Evolutionary conservation across 2,329 filamentous ascomycete species (phyloP), one percentile per base, ranked within the genome.

Genomic region (Neopestalotiopsis clavispora): DNA sequence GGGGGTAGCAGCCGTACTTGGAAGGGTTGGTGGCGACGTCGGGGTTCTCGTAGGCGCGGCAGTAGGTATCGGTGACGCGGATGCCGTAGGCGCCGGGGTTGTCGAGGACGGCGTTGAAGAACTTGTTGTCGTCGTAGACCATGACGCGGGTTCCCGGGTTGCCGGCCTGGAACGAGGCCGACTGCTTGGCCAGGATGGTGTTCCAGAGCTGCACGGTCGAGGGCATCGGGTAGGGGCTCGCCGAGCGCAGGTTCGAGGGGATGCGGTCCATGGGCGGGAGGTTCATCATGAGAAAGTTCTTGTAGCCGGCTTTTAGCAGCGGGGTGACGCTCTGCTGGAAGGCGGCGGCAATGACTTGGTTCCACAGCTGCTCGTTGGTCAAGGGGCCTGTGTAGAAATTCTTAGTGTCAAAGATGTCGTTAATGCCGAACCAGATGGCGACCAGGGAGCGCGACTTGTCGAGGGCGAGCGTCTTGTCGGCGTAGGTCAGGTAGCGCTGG

Each of bases 351-450:
- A 84, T 80, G 4, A 87, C 74, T 12, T 76, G 73, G 4, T 80
- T 75, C 73, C 87, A 87, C 70, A 85, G 82, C 0, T 73, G 75
- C 2, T 79, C 77, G 70, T 87, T 87, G 10, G 80, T 77, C 13
- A 83, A 75, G 10, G 71, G 78, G 34, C 77, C 79, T 60, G 81
- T 82, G 49, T 82, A 80, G 14, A 77, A 61, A 4, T 28, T 63
- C 40, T 63, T 79, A 5, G 82, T 82, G 73, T 89, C 86, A 70
- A 80, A 81, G 70, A 89, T 85, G 68, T 89, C 87, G 73, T 89
- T 89, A 69, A 88, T 81, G 1, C 85, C 87, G 61, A 89, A 89
- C 83, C 84, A 89, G 49, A 87, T 74, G 2, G 83, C 83, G 0
- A 85, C 78, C 2, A 87, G 74, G 1, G 81, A 78, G 10, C 80